Conservation (phyloP, 345 rosid species). For the Rubroshorea leprosula region DNA sequence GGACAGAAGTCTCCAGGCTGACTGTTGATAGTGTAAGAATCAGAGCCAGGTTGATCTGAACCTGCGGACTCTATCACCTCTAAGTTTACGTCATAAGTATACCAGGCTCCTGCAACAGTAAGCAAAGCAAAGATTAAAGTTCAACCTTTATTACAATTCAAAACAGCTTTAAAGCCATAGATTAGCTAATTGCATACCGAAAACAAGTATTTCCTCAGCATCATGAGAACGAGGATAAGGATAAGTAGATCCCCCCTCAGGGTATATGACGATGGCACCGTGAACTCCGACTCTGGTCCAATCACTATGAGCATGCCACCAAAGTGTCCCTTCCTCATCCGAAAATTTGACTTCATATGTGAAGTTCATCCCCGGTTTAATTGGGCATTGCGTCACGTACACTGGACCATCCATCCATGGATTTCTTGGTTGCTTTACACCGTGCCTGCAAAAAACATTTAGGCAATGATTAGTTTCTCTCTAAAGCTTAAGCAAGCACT, state of each 20-base stretch:
- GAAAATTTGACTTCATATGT: not conserved
- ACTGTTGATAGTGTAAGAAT: not conserved
- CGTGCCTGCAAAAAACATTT: not conserved
- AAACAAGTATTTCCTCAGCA: not conserved
- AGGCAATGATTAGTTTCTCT: too few species aligned
- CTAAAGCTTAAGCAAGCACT: too few species aligned
- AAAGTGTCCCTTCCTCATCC: not conserved
- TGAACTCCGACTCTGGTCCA: not conserved
- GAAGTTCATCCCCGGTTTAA: not conserved
- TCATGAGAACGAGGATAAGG: too few species aligned
- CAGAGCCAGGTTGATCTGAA: not conserved
- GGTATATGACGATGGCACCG: not conserved
- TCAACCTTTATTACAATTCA: too few species aligned
- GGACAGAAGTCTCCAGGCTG: not conserved
- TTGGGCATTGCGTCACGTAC: not conserved
- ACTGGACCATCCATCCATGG: not conserved
- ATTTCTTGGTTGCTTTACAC: not conserved
- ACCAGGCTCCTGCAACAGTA: not conserved
- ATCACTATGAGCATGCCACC: not conserved
- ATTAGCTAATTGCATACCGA: too few species aligned
- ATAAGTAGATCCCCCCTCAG: not conserved
- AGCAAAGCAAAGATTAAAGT: too few species aligned
- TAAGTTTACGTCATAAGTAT: not conserved
- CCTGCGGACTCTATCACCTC: not conserved
- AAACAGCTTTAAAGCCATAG: too few species aligned